phyloP scores from a whole-genome alignment of 1,284 basidiomycete genomes.

The Moniliophthora roreri region DNA sequence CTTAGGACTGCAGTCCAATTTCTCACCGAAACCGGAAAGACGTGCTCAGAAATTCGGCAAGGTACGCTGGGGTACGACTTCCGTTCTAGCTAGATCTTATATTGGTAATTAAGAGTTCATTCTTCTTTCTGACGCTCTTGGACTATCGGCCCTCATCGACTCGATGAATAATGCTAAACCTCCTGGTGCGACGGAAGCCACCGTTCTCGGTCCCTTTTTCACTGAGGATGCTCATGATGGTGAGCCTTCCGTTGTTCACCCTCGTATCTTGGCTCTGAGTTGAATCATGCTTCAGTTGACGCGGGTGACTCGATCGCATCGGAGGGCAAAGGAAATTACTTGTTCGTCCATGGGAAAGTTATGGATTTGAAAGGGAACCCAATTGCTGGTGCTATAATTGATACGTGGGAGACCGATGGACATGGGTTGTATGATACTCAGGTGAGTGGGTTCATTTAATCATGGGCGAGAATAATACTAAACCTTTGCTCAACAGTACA shows the following conservation, averaged over 20 bases:
- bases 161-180: conserved; percentile 73
- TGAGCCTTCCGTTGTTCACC: conserved; percentile 35
- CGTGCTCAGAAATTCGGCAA: conserved; percentile 70
- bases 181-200: conserved; percentile 68
- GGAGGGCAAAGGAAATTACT: conserved; percentile 80
- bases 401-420: conserved; percentile 88
- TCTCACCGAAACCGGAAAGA: conserved; percentile 74
- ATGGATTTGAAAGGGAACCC: conserved; percentile 67
- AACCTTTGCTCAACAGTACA: conserved; percentile 67
- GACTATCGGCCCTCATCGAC: conserved; percentile 79
- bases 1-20: conserved; percentile 68
- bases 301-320: conserved; percentile 70
- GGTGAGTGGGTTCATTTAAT: conserved; percentile 19
- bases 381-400: conserved; percentile 64
- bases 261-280: background rate
- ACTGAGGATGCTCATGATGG: conserved; percentile 78
- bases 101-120: conserved; percentile 63
- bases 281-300: conserved; percentile 37
- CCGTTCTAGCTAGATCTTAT: background rate
- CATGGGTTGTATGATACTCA: conserved; percentile 60
- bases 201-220: conserved; percentile 84
- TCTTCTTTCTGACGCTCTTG: conserved; percentile 77
- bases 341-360: conserved; percentile 78
- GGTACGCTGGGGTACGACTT: conserved; percentile 23
- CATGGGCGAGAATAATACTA: background rate